phyloP scores from a whole-genome alignment of 192 early-diverging fungal genomes.

The Linnemannia schmuckeri region DNA sequence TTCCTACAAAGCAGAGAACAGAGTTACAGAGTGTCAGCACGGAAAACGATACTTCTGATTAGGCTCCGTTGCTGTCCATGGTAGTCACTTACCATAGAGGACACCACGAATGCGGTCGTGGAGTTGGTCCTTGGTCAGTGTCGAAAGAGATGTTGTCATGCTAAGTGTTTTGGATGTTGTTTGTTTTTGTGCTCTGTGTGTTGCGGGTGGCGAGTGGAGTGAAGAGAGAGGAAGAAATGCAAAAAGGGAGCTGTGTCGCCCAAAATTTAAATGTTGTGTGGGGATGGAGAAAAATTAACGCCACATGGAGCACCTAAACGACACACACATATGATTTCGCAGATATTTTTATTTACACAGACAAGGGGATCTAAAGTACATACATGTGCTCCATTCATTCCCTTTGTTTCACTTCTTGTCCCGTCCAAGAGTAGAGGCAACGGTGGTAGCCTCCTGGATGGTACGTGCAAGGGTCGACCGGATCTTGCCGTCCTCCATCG shows the following conservation, averaged over 20 bases:
- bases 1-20: constrained; percentile 47
- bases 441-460: constrained; percentile 65
- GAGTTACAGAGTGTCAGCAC: too few relatives aligned
- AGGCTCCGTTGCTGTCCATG: too few relatives aligned
- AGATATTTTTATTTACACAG: neutral
- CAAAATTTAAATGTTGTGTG: neutral
- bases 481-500: constrained; percentile 72
- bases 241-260: neutral
- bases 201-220: neutral
- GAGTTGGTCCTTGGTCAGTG: constrained; percentile 17
- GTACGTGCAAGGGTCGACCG: constrained; percentile 67
- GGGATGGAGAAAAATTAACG: neutral
- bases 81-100: constrained; percentile 19
- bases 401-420: constrained; percentile 35
- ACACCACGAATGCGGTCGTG: constrained; percentile 35
- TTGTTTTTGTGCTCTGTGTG: neutral
- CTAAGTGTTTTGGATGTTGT: neutral
- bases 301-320: neutral
- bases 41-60: too few relatives aligned
- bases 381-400: neutral
- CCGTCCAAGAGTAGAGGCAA: constrained; percentile 63
- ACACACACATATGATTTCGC: neutral
- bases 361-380: neutral
- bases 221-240: neutral
- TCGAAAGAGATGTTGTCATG: constrained; percentile 4